These are phyloP conservation scores for Solanum pimpinellifolium DNA, from an alignment of 257 asterid species.

Conservation along the genomic window DNA sequence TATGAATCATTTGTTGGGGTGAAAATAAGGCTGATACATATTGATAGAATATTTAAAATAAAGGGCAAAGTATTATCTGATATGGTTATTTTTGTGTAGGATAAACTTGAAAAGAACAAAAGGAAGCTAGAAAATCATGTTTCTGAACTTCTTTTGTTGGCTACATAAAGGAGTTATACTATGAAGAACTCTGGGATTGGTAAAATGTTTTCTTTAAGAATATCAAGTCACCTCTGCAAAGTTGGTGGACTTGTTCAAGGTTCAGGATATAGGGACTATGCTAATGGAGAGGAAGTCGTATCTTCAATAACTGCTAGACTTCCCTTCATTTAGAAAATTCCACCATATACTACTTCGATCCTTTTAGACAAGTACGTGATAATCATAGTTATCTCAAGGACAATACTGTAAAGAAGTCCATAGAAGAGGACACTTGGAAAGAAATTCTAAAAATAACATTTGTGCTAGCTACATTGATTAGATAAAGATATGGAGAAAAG, in stretches of 20 bases:
- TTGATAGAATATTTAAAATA: background rate
- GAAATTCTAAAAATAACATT: background rate
- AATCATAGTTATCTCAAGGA: background rate
- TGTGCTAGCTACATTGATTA: background rate
- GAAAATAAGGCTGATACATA: too few relatives aligned
- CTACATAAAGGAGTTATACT: constrained; percentile 41
- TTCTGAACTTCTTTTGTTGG: constrained; percentile 30
- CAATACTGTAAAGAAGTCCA: background rate
- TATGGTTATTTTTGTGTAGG: constrained; percentile 24
- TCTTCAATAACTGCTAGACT: constrained; percentile 48
- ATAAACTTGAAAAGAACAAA: constrained; percentile 42
- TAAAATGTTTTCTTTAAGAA: constrained; percentile 48
- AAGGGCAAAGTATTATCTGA: background rate
- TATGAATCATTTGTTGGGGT: too few relatives aligned
- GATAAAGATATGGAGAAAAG: background rate
- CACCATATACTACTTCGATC: constrained; percentile 87
- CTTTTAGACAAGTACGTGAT: constrained; percentile 57
- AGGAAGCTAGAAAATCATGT: constrained; percentile 33
- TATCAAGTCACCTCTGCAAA: constrained; percentile 50
- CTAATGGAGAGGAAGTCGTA: constrained; percentile 47
- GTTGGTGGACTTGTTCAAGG: constrained; percentile 35
- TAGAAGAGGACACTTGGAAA: background rate
- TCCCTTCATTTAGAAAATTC: constrained; percentile 57
- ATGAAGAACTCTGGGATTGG: constrained; percentile 24
- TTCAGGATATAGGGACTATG: constrained; percentile 46